phyloP scores from a whole-genome alignment of 106 monocot genomes.

The Acorus calamus region DNA sequence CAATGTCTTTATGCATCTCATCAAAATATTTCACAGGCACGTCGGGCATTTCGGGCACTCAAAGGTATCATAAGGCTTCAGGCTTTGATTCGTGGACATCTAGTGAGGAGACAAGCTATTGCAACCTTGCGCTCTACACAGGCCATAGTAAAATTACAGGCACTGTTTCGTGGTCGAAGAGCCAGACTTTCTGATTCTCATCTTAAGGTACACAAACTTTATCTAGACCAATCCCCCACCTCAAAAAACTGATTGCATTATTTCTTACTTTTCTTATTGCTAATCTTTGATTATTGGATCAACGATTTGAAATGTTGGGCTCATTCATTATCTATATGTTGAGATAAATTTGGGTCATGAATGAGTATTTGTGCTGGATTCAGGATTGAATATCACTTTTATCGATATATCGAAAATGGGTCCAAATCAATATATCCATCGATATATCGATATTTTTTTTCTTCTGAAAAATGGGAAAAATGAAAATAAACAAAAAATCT shows the following conservation, averaged over 20 bases:
- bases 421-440: too few relatives aligned
- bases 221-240: neutral
- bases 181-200: conserved; percentile 27
- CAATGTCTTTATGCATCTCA: neutral
- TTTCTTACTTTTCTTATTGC: too few relatives aligned
- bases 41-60: conserved; percentile 73
- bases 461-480: too few relatives aligned
- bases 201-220: conserved; percentile 17
- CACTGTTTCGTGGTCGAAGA: conserved; percentile 45
- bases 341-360: neutral
- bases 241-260: too few relatives aligned
- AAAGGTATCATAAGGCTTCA: conserved; percentile 94
- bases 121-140: conserved; percentile 47
- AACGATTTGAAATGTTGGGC: too few relatives aligned
- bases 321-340: too few relatives aligned
- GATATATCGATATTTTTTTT: too few relatives aligned
- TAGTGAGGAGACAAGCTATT: conserved; percentile 90
- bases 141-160: conserved; percentile 68
- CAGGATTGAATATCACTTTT: too few relatives aligned
- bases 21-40: conserved; percentile 40
- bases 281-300: too few relatives aligned
- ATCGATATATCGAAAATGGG: too few relatives aligned
- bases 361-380: neutral
- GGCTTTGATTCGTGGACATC: conserved; percentile 79
- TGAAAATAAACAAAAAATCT: too few relatives aligned